phyloP scores from a whole-genome alignment of 108 stramenopile genomes.

The Fragilaria crotonensis region DNA sequence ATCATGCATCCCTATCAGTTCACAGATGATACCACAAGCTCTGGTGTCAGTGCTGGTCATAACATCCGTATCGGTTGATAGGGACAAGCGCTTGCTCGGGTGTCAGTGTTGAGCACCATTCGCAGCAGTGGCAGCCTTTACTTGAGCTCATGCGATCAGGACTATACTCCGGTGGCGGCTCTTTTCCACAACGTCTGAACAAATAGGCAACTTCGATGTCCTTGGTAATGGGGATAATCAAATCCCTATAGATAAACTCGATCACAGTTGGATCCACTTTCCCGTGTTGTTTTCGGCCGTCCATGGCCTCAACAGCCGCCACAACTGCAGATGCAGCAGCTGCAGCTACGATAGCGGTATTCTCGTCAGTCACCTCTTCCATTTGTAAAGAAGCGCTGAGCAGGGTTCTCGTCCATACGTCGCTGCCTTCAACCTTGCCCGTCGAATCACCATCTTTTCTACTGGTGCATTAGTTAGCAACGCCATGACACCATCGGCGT shows the following conservation, averaged over 20 bases:
- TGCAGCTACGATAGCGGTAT: conserved; percentile 54
- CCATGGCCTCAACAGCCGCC: conserved; percentile 62
- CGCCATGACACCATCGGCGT: conserved; percentile 91
- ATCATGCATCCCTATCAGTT: no score
- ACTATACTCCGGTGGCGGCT: conserved; percentile 66
- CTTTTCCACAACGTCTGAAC: conserved; percentile 76
- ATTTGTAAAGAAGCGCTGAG: conserved; percentile 39
- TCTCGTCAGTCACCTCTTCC: conserved; percentile 21
- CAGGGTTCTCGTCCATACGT: conserved; percentile 91
- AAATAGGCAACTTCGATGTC: conserved; percentile 97
- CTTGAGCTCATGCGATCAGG: conserved; percentile 81
- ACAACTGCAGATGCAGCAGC: conserved; percentile 75
- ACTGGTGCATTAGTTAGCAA: conserved; percentile 93
- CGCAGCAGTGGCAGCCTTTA: no score
- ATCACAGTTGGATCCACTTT: conserved; percentile 92
- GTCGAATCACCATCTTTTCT: conserved; percentile 86
- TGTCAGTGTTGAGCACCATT: no score
- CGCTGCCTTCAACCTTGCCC: conserved; percentile 87
- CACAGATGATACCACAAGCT: no score
- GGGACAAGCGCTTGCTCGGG: no score
- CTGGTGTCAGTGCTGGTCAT: no score
- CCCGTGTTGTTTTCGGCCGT: conserved; percentile 19
- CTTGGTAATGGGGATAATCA: conserved; percentile 97
- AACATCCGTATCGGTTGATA: no score
- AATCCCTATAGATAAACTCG: conserved; percentile 85